Conservation (phyloP, 495 filamentous ascomycete species). For the Xylaria flabelliformis region DNA sequence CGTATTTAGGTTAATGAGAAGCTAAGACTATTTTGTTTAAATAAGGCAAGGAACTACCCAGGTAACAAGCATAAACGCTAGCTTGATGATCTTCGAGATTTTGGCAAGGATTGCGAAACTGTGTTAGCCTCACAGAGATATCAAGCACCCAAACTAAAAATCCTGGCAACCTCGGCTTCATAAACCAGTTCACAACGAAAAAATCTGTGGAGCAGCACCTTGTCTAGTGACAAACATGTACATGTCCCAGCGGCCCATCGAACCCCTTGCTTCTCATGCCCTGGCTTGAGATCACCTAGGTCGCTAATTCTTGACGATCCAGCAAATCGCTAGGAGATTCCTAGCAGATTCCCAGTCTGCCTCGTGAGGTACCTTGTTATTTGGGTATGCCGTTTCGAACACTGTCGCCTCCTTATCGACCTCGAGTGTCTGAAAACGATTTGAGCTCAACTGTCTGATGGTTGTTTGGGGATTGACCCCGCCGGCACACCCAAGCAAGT, state of each 20-base stretch:
- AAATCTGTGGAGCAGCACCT: slow-evolving; percentile 8
- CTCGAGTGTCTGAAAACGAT: slow-evolving; percentile 13
- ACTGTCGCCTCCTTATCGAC: slow-evolving; percentile 6
- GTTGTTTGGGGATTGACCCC: slow-evolving; percentile 52
- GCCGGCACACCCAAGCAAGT: slow-evolving; percentile 42
- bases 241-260: slow-evolving; percentile 11
- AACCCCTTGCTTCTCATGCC: slow-evolving; percentile 7
- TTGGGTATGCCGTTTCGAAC: slow-evolving; percentile 10
- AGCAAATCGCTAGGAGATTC: slow-evolving; percentile 1
- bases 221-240: slow-evolving; percentile 17
- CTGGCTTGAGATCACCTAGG: slow-evolving; percentile 10
- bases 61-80: slow-evolving; percentile 32
- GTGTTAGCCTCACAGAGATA: slow-evolving; percentile 30
- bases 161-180: slow-evolving; percentile 30
- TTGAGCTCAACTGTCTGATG: slow-evolving; percentile 52
- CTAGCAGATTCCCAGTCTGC: slow-evolving; percentile 16
- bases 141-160: slow-evolving; percentile 29
- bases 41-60: background rate
- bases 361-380: slow-evolving; percentile 14
- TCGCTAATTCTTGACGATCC: slow-evolving; percentile 22
- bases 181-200: slow-evolving; percentile 14
- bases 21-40: slow-evolving; percentile 7
- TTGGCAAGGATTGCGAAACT: slow-evolving; percentile 41
- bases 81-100: slow-evolving; percentile 36
- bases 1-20: background rate